These are phyloP conservation scores for Strobilomyces dryophilus DNA, from an alignment of 768 basidiomycete genomes.

Conservation along the genomic window DNA sequence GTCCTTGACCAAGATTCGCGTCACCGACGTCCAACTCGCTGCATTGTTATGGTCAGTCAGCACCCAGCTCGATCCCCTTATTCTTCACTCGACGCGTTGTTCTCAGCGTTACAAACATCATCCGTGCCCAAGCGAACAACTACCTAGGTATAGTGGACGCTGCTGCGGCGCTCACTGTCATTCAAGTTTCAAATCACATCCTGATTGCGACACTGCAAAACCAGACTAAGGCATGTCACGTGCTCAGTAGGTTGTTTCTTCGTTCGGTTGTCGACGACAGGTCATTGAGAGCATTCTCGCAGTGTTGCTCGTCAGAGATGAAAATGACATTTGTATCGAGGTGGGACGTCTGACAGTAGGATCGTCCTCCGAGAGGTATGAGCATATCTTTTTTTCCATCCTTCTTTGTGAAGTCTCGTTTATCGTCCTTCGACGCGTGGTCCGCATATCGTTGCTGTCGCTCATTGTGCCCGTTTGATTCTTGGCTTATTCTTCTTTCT, in stretches of 20 bases:
- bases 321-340: constrained; percentile 57
- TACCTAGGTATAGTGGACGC: constrained; percentile 41
- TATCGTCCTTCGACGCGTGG: too few relatives aligned
- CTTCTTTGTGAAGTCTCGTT: too few relatives aligned
- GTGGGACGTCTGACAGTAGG: constrained; percentile 63
- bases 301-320: constrained; percentile 59
- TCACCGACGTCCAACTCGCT: constrained; percentile 60
- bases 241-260: constrained; percentile 52
- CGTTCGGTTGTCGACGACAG: not conserved
- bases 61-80: not conserved
- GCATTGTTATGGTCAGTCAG: constrained; percentile 67
- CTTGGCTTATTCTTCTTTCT: too few relatives aligned
- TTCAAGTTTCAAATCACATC: too few relatives aligned
- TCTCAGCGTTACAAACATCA: constrained; percentile 53
- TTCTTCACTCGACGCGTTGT: not conserved
- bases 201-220: constrained; percentile 40
- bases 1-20: too few relatives aligned
- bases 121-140: too few relatives aligned
- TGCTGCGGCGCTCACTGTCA: constrained; percentile 50
- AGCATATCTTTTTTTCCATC: too few relatives aligned
- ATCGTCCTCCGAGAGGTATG: too few relatives aligned
- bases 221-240: constrained; percentile 69
- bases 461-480: constrained; percentile 3
- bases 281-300: not conserved
- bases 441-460: constrained; percentile 22